Conservation (phyloP, 2,329 filamentous ascomycete genomes). For the Diaporthe ampelina region DNA sequence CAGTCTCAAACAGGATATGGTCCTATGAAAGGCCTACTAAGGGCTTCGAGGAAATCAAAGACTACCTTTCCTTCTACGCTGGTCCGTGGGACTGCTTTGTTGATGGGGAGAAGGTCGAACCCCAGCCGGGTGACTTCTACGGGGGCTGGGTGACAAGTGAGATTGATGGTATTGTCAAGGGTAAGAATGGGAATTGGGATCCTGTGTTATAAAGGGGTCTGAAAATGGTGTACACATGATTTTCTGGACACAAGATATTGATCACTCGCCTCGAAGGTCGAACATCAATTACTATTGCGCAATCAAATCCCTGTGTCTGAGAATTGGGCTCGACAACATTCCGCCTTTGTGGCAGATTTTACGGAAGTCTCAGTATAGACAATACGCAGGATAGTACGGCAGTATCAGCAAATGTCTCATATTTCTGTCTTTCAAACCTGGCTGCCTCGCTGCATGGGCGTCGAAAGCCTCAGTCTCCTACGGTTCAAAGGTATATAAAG, state of each 20-base stretch:
- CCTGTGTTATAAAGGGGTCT: constrained; percentile 48
- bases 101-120: constrained; percentile 70
- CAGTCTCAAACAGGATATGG: constrained; percentile 68
- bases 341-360: too few relatives aligned
- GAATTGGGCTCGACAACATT: background rate
- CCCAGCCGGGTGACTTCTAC: constrained; percentile 74
- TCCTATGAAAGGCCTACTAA: constrained; percentile 68
- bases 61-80: constrained; percentile 71
- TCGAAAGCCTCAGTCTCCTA: background rate
- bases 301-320: background rate
- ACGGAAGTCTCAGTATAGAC: too few relatives aligned
- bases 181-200: constrained; percentile 56
- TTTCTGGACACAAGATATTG: too few relatives aligned
- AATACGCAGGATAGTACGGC: too few relatives aligned
- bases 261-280: background rate
- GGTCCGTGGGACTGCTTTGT: constrained; percentile 74
- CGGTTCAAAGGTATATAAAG: background rate
- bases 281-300: too few relatives aligned
- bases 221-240: rapidly evolving
- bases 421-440: too few relatives aligned
- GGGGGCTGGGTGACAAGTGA: constrained; percentile 75
- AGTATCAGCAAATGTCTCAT: too few relatives aligned
- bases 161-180: constrained; percentile 66
- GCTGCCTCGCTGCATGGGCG: background rate
- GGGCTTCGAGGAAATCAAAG: constrained; percentile 66